These are phyloP conservation scores for Saprolegnia diclina DNA, from an alignment of 352 stramenopile genomes.

Conservation along the genomic window DNA sequence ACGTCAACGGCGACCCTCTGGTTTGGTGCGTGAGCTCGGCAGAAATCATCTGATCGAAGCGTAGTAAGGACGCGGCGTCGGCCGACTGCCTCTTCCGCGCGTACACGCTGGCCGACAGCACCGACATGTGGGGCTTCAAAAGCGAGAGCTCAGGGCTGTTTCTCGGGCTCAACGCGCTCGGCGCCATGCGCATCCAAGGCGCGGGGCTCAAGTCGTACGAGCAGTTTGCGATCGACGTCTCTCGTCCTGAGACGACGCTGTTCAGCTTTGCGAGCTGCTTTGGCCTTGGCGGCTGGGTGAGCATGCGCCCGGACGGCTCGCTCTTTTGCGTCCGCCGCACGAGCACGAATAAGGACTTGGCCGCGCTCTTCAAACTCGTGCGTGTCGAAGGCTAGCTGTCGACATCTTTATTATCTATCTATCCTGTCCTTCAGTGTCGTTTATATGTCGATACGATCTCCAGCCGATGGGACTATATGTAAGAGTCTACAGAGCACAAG, in stretches of 20 bases:
- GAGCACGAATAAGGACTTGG: constrained; percentile 52
- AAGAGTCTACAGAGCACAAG: no score
- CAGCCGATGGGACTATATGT: no score
- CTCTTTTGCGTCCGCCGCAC: constrained; percentile 56
- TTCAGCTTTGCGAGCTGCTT: constrained; percentile 72
- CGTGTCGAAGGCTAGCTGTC: constrained; percentile 35
- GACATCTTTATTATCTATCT: background rate
- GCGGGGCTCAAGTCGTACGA: constrained; percentile 66
- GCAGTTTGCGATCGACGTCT: constrained; percentile 55
- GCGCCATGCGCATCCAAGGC: constrained; percentile 56
- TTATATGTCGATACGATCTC: no score
- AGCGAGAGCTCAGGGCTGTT: constrained; percentile 61
- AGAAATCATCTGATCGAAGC: constrained; percentile 1
- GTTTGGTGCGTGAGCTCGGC: constrained; percentile 40
- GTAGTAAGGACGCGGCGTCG: constrained; percentile 55
- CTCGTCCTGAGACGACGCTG: constrained; percentile 42
- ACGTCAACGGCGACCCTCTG: constrained; percentile 50
- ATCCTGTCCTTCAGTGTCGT: no score
- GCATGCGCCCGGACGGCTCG: constrained; percentile 29
- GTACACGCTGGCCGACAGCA: constrained; percentile 70
- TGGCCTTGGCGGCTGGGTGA: constrained; percentile 59
- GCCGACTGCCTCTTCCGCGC: constrained; percentile 64
- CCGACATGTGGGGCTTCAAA: constrained; percentile 72
- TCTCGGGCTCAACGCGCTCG: constrained; percentile 64
- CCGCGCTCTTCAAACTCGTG: constrained; percentile 53